A percentile compares a stretch with the other conserved stretches of the same genome.
These are phyloP conservation scores for Aspergillus flavus DNA, from an alignment of 2,329 filamentous ascomycete species.

Conservation along the genomic window DNA sequence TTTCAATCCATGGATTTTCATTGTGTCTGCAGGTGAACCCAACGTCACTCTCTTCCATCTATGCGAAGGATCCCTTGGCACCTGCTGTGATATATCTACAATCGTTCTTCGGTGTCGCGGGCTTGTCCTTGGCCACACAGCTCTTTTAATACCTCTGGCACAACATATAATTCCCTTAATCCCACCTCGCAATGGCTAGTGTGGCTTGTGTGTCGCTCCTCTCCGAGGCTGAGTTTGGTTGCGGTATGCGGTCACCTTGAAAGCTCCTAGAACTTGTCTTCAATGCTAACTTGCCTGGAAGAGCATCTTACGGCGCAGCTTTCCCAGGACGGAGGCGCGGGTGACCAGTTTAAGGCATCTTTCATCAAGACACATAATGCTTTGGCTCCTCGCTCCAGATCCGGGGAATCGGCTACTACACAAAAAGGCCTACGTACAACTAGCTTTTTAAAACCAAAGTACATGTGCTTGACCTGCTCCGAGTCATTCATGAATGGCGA, in stretches of 20 bases:
- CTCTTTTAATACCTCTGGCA: background rate
- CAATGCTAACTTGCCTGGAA: constrained; percentile 26
- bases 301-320: constrained; percentile 43
- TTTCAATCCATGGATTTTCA: constrained; percentile 20
- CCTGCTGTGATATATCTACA: background rate
- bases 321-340: constrained; percentile 33
- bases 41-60: constrained; percentile 8
- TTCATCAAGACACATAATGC: constrained; percentile 36
- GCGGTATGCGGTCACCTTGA: constrained; percentile 35
- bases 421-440: constrained; percentile 26
- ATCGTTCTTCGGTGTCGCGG: background rate
- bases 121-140: background rate
- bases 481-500: constrained; percentile 34
- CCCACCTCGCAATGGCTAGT: constrained; percentile 32
- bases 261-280: constrained; percentile 1
- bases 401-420: constrained; percentile 22
- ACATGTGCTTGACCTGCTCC: constrained; percentile 42
- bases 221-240: constrained; percentile 44
- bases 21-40: constrained; percentile 17
- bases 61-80: constrained; percentile 6
- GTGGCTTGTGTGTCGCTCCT: constrained; percentile 36
- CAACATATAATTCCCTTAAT: background rate
- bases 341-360: constrained; percentile 38
- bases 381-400: constrained; percentile 31
- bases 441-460: constrained; percentile 41